These are phyloP conservation scores for Fusarium cyanostomum DNA, from an alignment of 2,329 filamentous ascomycete species.

Conservation along the genomic window DNA sequence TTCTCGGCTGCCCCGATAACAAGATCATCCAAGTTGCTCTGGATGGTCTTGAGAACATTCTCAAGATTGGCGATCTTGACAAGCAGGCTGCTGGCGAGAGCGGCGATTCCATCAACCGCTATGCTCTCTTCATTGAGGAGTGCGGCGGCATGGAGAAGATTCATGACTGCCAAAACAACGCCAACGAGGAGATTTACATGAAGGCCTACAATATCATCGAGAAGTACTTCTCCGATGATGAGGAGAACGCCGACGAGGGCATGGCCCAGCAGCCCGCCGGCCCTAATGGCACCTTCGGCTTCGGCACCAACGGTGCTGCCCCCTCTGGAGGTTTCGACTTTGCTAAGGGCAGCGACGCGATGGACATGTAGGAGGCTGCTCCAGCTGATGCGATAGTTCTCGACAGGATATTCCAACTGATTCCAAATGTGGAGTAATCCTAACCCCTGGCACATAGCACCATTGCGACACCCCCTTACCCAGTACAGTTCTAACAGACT, in stretches of 20 bases:
- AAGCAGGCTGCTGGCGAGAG: constrained; percentile 85
- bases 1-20: constrained; percentile 96
- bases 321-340: constrained; percentile 94
- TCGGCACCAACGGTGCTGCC: constrained; percentile 70
- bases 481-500: constrained; percentile 40
- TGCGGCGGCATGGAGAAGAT: constrained; percentile 99
- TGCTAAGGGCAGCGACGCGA: constrained; percentile 73
- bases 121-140: constrained; percentile 98
- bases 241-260: constrained; percentile 87
- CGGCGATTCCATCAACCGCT: constrained; percentile 88
- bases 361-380: constrained; percentile 66
- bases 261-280: constrained; percentile 74
- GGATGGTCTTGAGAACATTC: constrained; percentile 97
- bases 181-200: constrained; percentile 99
- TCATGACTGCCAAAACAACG: constrained; percentile 99
- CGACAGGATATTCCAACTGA: constrained; percentile 24
- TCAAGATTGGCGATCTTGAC: constrained; percentile 99
- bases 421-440: constrained; percentile 33
- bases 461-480: constrained; percentile 36
- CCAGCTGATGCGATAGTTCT: constrained; percentile 9
- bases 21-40: constrained; percentile 99
- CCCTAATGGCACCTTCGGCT: constrained; percentile 78
- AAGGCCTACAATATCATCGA: constrained; percentile 99
- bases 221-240: constrained; percentile 99
- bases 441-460: constrained; percentile 37